A percentile compares a stretch with the other conserved stretches of the same genome.
phyloP scores from a whole-genome alignment of 108 stramenopile species.

The Chaetoceros muelleri region DNA sequence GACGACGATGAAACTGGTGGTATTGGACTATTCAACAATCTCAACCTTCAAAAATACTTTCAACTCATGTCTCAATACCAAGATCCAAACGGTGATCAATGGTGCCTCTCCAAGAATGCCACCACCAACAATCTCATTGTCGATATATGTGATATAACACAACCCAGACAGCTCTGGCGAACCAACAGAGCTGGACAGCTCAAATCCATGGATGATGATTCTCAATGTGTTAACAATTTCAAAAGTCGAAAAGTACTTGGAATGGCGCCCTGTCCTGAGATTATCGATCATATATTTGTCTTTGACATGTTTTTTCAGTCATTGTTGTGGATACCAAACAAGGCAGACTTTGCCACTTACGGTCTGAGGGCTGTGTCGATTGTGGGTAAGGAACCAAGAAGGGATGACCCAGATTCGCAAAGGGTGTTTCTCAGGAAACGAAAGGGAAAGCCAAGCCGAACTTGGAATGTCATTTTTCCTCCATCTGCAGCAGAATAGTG shows the following conservation, averaged over 20 bases:
- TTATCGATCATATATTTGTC: background rate
- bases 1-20: background rate
- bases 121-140: background rate
- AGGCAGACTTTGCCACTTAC: background rate
- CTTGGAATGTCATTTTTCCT: background rate
- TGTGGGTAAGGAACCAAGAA: background rate
- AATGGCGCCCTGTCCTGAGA: background rate
- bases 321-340: background rate
- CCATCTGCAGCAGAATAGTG: no score
- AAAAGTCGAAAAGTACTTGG: background rate
- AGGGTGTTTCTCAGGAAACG: background rate
- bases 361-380: background rate
- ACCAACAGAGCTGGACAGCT: background rate
- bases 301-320: background rate
- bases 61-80: background rate
- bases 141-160: background rate
- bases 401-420: background rate
- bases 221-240: background rate
- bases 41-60: background rate
- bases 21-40: no score
- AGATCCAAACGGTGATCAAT: background rate
- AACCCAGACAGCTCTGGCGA: background rate
- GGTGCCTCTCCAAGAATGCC: background rate
- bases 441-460: background rate
- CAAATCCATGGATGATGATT: background rate